Conservation (phyloP, 305 asterid genomes). For the Fraxinus platypoda region DNA sequence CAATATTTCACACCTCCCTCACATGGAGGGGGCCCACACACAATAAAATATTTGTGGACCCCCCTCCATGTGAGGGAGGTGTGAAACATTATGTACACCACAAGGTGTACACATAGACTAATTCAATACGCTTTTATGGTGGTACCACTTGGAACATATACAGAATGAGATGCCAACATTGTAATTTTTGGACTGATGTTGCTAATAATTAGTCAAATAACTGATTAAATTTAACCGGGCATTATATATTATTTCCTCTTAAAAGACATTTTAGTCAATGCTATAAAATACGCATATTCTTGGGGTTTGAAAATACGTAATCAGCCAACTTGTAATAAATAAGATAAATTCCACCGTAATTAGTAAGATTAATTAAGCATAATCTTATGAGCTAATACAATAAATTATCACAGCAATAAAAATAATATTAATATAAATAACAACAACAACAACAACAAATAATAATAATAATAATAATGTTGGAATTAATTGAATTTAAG, state of each 20-base stretch:
- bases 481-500: no score
- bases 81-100: no score
- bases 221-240: no score
- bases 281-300: neutral
- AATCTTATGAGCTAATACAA: neutral
- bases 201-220: neutral
- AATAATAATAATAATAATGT: no score
- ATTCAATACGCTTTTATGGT: no score
- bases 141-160: neutral
- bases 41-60: no score
- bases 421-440: no score
- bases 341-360: neutral
- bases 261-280: neutral
- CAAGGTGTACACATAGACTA: no score
- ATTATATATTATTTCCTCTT: neutral
- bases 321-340: neutral
- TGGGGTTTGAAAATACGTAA: neutral
- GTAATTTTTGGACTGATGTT: neutral
- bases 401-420: neutral
- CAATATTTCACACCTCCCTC: no score
- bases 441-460: no score
- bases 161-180: neutral
- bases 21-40: no score
- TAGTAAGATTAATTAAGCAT: neutral
- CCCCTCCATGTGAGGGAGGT: no score